These are phyloP conservation scores for Neurospora discreta DNA, from an alignment of 495 filamentous ascomycete species.

Conservation along the genomic window DNA sequence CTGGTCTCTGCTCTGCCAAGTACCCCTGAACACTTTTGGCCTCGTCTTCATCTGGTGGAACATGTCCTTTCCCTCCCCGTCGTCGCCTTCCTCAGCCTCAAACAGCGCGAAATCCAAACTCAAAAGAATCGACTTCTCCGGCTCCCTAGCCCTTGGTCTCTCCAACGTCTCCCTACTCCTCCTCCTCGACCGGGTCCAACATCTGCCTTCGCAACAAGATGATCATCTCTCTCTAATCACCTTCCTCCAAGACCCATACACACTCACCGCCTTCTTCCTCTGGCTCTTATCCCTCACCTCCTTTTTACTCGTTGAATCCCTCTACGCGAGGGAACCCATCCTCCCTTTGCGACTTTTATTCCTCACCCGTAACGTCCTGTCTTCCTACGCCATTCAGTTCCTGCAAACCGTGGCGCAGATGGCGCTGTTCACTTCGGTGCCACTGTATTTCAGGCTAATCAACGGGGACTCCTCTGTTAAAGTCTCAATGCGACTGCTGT, in stretches of 20 bases:
- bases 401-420: constrained; percentile 7
- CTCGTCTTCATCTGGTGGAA: constrained; percentile 7
- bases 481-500: not conserved
- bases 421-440: constrained; percentile 3
- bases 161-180: constrained; percentile 6
- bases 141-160: constrained; percentile 3
- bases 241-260: not conserved
- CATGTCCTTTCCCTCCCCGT: constrained; percentile 5
- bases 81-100: not conserved
- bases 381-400: constrained; percentile 6
- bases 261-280: not conserved
- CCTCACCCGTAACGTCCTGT: not conserved
- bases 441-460: constrained; percentile 6
- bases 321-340: constrained; percentile 7
- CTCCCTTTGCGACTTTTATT: not conserved
- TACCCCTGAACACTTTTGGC: constrained; percentile 3
- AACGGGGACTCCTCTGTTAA: not conserved
- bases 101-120: constrained; percentile 1
- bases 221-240: not conserved
- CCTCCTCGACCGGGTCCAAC: constrained; percentile 5
- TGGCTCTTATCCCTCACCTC: constrained; percentile 2
- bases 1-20: constrained; percentile 9
- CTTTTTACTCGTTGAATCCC: constrained; percentile 1
- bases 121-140: constrained; percentile 8
- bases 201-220: not conserved